These are phyloP conservation scores for Penicillium fuscoglaucum DNA, from an alignment of 2,329 filamentous ascomycete species.

Conservation along the genomic window DNA sequence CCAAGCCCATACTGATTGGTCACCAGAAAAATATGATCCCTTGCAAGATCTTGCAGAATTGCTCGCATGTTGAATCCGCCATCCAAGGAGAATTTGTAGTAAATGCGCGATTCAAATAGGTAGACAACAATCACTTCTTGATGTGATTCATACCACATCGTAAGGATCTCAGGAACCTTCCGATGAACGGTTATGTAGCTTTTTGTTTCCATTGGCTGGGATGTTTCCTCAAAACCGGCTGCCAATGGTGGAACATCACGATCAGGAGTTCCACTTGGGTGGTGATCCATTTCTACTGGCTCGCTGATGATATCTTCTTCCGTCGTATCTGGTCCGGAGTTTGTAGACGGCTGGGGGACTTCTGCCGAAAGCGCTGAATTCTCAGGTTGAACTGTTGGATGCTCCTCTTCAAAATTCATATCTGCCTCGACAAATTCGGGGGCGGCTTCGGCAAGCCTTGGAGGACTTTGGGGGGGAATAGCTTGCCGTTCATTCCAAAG, in stretches of 20 bases:
- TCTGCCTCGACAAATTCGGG: not conserved
- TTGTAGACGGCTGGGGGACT: not conserved
- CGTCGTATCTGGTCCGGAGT: not conserved
- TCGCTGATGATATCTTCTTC: not conserved
- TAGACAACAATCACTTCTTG: slow-evolving; percentile 7
- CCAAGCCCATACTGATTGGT: slow-evolving; percentile 1
- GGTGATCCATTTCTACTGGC: not conserved
- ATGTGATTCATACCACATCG: not conserved
- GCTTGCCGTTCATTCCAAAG: too few species aligned
- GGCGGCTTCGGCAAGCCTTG: too few species aligned
- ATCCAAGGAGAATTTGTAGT: slow-evolving; percentile 7
- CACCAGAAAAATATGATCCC: not conserved
- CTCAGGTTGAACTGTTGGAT: not conserved
- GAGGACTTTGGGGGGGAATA: too few species aligned
- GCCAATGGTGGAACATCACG: not conserved
- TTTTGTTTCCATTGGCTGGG: not conserved
- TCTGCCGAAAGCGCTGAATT: not conserved
- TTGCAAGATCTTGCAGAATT: not conserved
- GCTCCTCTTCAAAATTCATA: not conserved
- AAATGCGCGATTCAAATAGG: slow-evolving; percentile 6
- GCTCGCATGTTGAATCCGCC: not conserved
- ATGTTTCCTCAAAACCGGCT: slow-evolving; percentile 3
- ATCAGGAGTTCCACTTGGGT: slow-evolving; percentile 7
- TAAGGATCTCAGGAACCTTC: slow-evolving; percentile 4
- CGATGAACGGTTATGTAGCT: not conserved